Evolutionary conservation across 768 basidiomycete genomes (phyloP), one percentile per base, ranked within the genome.

Genomic region (Boletus coccyginus): DNA sequence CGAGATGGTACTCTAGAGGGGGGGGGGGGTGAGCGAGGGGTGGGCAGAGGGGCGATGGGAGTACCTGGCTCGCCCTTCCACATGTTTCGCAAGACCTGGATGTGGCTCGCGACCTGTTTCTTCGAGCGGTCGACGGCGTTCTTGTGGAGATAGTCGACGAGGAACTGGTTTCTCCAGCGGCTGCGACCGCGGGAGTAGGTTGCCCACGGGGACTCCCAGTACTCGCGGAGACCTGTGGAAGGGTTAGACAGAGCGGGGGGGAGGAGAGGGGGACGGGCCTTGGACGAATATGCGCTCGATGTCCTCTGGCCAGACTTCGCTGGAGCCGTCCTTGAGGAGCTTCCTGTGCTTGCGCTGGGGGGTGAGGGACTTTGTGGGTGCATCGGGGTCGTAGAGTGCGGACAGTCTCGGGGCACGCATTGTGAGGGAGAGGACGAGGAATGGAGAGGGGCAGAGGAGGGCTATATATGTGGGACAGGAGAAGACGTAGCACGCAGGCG

Each of bases 61-160:
- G 75, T 35, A 88, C 90, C 86, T 76, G 85, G 79, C 56, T 88
- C 83, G 24, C 88, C 90, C 69, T 90, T 90, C 89, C 88, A 91
- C 90, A 92, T 92, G 67, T 92, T 92, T 49, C 89, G 77, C 52
- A 90, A 70, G 53, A 91, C 90, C 66, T 92, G 90, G 50, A 92
- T 88, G 65, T 92, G 90, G 70, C 87, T 89, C n/a, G 90, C 90
- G 60, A 92, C 90, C 70, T 92, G 90, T 71, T 92, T 92, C 78
- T 92, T 92, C 44, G 88, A 80, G 41, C 90, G 85, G 29, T 79
- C 78, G 67, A 92, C 81, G 53, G 86, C 87, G 38, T 78, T 75
- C 60, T 83, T 85, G 53, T 85, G 78, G 56, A 92, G 82, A 65
- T 88, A 87, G 60, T 91, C 88, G 67, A 92, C 90, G 59, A 92